Evolutionary conservation across 129 eudicot species (phyloP), one percentile per base, ranked within the genome.

Genomic region (carrot (Daucus carota)): DNA sequence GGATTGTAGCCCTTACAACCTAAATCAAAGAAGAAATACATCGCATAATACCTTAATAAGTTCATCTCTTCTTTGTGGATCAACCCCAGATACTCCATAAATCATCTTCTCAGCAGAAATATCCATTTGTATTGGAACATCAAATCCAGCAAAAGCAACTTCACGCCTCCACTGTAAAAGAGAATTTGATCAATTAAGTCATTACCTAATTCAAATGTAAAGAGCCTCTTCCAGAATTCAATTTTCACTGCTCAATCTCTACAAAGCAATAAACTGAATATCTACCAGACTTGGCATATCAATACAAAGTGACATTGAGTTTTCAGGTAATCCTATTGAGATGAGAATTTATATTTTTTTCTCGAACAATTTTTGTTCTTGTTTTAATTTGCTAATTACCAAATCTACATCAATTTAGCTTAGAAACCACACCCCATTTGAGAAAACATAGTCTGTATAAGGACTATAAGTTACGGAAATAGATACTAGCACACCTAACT

Each of bases 141-240:
- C 98, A 79, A 90, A 93, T 28, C 98, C 98, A 83, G 98, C 98
- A 84, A 93, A 93, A 80, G 97, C 98, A 78, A 93, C 96, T 81
- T 93, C 98, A 81, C 98, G 82, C 74, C 92, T 91, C 98, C 98
- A 93, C 98, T 93, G 81, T 75, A 82, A 54, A 79, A 44, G n/a
- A 60, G 10, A 74, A 47, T 42, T 72, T 28, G 57, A 72, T 72
- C 38, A 72, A 15, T 43, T 26, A 31, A 28, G 26, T 33, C 16
- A 41, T 41, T 43, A 42, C 54, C 22, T 26, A 42, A 72, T 26
- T 42, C 75, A 43, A n/a, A 43, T 15, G 31, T 42, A 31, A 71
- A 26, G 36, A 9, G 12, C 13, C 46, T 38, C 22, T 36, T 15
- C 32, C 8, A 26, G 13, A 24, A 41, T 15, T 41, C 34, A 70